Base-by-base conservation (phyloP, 2,329 filamentous ascomycete genomes). In the Colletotrichum liaoningense region DNA sequence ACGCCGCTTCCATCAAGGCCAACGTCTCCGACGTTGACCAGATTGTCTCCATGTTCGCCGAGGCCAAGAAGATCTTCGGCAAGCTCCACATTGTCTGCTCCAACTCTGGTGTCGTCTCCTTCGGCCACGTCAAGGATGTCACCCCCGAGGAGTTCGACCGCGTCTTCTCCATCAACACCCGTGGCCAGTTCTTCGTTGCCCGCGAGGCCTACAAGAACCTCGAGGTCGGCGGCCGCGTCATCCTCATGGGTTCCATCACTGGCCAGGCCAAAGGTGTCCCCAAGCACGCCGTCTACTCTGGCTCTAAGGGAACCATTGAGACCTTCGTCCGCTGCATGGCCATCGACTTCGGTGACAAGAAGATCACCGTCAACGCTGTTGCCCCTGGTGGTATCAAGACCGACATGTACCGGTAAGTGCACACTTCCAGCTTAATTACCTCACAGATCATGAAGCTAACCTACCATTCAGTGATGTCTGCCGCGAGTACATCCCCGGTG, bases 301-400 rank as follows among this genome's bases (percentile, higher is more conserved):
- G 90, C 16, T 91, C 88, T 81, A 95, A 95, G 87, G 93, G 92
- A 77, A 91, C 93, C 49, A 92, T 95, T 74, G 93, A 94, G 83
- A 92, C 92, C 12, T 94, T 95, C 82, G 92, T 93, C 77, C 92
- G 93, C 81, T 91, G 89, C 77, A 93, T 95, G 83, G 92, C 93
- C 5, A 92, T 91, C 59, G 89, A 93, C 84, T 91, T 89, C 76
- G 90, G 92, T 67, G 88, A 92, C 84, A 88, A 91, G 78, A 89
- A 90, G 69, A 91, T 93, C 80, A 92, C 91, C 0, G 90, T 93
- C 80, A 93, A 93, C 78, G 90, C 89, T 57, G 86, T 93, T 38
- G 91, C 91, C 0, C 91, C 91, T 0, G 91, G 91, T 69, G 91
- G 90, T 16, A 91, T 92, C 81, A 92, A 91, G 84, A 91, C 88